A percentile compares a stretch with the other conserved stretches of the same genome.
Conservation (phyloP, 2,329 filamentous ascomycete genomes). For the Capronia americana region DNA sequence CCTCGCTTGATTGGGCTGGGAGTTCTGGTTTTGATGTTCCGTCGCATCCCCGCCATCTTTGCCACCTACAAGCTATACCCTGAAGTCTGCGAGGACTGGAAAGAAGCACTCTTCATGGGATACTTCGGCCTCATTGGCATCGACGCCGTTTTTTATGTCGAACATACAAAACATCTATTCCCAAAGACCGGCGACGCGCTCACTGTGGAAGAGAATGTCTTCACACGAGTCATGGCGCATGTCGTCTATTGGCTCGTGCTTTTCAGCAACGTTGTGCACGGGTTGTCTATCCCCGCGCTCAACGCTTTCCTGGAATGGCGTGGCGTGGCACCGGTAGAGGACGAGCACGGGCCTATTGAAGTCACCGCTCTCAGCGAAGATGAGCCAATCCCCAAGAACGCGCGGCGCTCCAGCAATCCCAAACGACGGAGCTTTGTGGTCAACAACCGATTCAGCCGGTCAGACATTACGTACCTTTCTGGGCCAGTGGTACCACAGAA, state of each 20-base stretch:
- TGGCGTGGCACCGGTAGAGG: constrained; percentile 42
- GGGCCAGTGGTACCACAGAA: neutral
- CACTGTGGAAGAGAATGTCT: constrained; percentile 48
- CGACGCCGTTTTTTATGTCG: constrained; percentile 81
- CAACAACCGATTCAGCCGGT: constrained; percentile 45
- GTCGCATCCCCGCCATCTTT: constrained; percentile 90
- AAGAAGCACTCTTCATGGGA: constrained; percentile 95
- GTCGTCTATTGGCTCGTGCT: constrained; percentile 56
- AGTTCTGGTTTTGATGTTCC: constrained; percentile 89
- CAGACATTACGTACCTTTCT: neutral
- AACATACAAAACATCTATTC: constrained; percentile 54
- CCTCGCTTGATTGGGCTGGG: constrained; percentile 93
- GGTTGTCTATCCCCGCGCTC: constrained; percentile 48
- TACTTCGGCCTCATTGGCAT: constrained; percentile 98
- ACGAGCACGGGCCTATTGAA: constrained; percentile 44
- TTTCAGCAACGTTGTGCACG: constrained; percentile 50
- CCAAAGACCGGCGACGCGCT: constrained; percentile 50
- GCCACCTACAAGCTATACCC: constrained; percentile 86
- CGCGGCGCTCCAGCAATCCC: constrained; percentile 39
- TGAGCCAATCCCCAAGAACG: constrained; percentile 46
- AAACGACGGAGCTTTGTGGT: constrained; percentile 44
- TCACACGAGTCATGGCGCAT: constrained; percentile 51
- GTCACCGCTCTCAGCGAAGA: constrained; percentile 33
- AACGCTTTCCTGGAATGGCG: constrained; percentile 43
- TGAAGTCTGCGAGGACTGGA: constrained; percentile 95